A percentile compares a stretch with the other conserved stretches of the same genome.
These are phyloP conservation scores for Tylopilus rubrobrunneus DNA, from an alignment of 768 basidiomycete species.

Conservation along the genomic window DNA sequence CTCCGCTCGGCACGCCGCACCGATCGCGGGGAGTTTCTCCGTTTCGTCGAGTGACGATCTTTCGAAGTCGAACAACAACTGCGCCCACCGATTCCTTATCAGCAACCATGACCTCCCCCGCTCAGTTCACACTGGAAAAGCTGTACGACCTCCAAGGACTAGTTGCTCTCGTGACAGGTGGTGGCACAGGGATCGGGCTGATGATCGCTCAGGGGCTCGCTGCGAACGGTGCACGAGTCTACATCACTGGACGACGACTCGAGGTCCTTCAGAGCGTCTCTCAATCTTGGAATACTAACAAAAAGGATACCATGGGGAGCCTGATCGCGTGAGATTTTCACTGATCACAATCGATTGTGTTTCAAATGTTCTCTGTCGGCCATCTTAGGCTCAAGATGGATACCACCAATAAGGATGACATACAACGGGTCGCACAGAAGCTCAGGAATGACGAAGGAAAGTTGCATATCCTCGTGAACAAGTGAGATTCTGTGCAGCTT, in stretches of 20 bases:
- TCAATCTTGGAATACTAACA: conserved; percentile 42
- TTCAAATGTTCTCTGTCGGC: not conserved
- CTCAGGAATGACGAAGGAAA: conserved; percentile 48
- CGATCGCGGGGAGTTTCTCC: not conserved
- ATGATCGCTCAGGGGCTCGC: conserved; percentile 74
- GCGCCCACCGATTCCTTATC: not conserved
- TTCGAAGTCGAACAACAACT: not conserved
- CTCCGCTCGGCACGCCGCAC: not conserved
- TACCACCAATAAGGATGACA: conserved; percentile 66
- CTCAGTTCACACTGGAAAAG: conserved; percentile 21
- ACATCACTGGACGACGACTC: conserved; percentile 68
- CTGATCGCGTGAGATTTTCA: conserved; percentile 54
- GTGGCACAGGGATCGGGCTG: conserved; percentile 52
- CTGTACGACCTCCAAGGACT: conserved; percentile 55
- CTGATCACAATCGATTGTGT: not conserved
- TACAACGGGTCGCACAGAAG: conserved; percentile 46
- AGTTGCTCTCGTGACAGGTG: conserved; percentile 47
- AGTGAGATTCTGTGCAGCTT: conserved; percentile 41
- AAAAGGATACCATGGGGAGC: conserved; percentile 37
- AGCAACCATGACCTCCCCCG: conserved; percentile 22
- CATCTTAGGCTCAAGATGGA: conserved; percentile 60
- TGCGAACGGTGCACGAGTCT: conserved; percentile 75
- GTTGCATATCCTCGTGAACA: conserved; percentile 78
- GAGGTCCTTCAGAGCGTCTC: conserved; percentile 59
- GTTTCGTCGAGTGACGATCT: not conserved